Base-by-base conservation (phyloP, 208 protist species). In the Trichomonas tenax region DNA sequence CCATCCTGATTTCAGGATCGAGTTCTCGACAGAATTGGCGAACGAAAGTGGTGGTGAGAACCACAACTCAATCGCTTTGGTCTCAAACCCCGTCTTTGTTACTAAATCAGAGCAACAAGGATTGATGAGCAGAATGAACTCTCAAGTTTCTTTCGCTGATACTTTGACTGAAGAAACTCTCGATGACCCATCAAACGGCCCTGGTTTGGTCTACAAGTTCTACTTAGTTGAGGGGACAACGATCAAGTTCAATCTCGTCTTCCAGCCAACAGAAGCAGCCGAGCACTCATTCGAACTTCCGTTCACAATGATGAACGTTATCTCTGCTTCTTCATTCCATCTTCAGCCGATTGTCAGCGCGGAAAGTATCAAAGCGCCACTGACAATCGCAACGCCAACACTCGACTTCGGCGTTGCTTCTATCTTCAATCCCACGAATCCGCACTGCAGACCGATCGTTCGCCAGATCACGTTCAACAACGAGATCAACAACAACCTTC, bases 211-310 rank as follows among this genome's bases (percentile, higher is more conserved):
- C 4, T 93, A 93, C 44, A 93, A 93, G 44, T 41, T 93, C 36
- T 93, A 48, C 51, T 2, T 93, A 1, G 14, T 93, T 17, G 86
- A 93, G 15, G 45, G 45, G 6, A 26, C 86, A 93, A 48, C 15
- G 14, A 93, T 93, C 9, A 93, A 34, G 21, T 93, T 93, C 46
- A 51, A 93, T 38, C 51, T 93, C 0, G 86, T 93, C 15, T 93
- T 93, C 31, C 86, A 93, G 46, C 86, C 86, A 51, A 93, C 44
- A 93, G 26, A 93, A 51, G 4, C n/a, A 38, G 44, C 8, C 15
- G 86, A 93, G n/a, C 86, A 93, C 51, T 93, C 86, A 10, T 93
- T 93, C 31, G 86, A 93, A 51, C 46, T 93, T 49, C 86, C 86
- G 17, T 93, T 93, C 10, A 93, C 86, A 38, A 93, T 93, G 86